A percentile compares a stretch with the other conserved stretches of the same genome.
phyloP scores from a whole-genome alignment of 139 green algal species.

The Monoraphidium neglectum region DNA sequence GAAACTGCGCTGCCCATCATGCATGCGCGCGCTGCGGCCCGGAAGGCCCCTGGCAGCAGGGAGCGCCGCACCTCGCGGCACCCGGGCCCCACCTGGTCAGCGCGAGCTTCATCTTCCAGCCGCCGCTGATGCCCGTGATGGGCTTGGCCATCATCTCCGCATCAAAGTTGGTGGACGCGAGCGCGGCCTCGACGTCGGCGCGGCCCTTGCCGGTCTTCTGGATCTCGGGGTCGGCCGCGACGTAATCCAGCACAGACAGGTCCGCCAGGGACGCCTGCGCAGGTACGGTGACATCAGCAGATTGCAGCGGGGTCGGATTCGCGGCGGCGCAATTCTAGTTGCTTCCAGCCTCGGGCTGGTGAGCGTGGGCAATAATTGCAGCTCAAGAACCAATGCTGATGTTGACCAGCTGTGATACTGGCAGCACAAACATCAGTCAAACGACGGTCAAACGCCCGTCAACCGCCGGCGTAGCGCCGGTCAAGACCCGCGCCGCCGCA shows the following conservation, averaged over 20 bases:
- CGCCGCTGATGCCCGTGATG: constrained; percentile 36
- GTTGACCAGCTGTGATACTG: too few species aligned
- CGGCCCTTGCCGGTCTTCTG: constrained; percentile 31
- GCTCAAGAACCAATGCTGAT: too few species aligned
- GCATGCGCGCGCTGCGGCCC: too few species aligned
- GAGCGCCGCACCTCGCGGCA: too few species aligned
- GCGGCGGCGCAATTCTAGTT: background rate
- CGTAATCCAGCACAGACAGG: constrained; percentile 39
- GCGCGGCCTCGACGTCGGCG: constrained; percentile 57
- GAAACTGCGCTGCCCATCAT: too few species aligned
- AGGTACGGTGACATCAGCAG: background rate
- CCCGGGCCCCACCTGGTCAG: constrained; percentile 35
- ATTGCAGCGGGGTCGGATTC: background rate
- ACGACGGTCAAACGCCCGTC: too few species aligned
- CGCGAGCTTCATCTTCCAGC: constrained; percentile 94
- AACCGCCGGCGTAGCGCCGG: too few species aligned
- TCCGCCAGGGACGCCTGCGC: constrained; percentile 33
- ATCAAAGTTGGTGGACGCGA: constrained; percentile 82
- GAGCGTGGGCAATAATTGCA: too few species aligned
- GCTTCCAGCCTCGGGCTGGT: too few species aligned
- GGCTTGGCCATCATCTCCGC: constrained; percentile 54
- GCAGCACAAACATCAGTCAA: too few species aligned
- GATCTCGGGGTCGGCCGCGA: constrained; percentile 41
- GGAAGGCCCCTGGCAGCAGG: too few species aligned
- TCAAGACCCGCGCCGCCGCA: background rate